phyloP scores from a whole-genome alignment of 345 rosid genomes.

The Salix exigua region DNA sequence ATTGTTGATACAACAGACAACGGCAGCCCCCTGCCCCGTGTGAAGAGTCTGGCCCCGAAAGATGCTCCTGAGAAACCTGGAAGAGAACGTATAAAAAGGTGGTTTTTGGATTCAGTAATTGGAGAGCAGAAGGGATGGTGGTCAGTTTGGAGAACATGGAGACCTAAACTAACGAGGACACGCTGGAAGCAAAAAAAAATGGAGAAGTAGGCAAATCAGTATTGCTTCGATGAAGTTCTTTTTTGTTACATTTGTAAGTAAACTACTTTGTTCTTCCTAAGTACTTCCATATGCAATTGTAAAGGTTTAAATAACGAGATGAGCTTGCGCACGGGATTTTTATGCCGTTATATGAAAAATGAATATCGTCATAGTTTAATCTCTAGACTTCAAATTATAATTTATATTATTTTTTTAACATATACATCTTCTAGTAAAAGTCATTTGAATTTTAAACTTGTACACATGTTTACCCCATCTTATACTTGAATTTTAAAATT shows the following conservation, averaged over 20 bases:
- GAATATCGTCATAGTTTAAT: no score
- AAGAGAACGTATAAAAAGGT: constrained; percentile 45
- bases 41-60: constrained; percentile 31
- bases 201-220: neutral
- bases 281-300: neutral
- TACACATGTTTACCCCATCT: no score
- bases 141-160: constrained; percentile 41
- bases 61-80: constrained; percentile 36
- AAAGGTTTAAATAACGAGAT: neutral
- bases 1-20: constrained; percentile 47
- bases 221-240: neutral
- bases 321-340: neutral
- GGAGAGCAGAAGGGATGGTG: constrained; percentile 50
- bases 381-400: no score
- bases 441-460: no score
- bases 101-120: constrained; percentile 40
- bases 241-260: neutral
- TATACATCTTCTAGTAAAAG: no score
- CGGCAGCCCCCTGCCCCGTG: constrained; percentile 33
- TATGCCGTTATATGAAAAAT: neutral
- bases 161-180: constrained; percentile 37
- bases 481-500: no score
- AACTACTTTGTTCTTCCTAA: neutral
- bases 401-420: no score
- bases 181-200: neutral